phyloP scores from a whole-genome alignment of 371 early-diverging fungal species.

The Mortierella sp. region DNA sequence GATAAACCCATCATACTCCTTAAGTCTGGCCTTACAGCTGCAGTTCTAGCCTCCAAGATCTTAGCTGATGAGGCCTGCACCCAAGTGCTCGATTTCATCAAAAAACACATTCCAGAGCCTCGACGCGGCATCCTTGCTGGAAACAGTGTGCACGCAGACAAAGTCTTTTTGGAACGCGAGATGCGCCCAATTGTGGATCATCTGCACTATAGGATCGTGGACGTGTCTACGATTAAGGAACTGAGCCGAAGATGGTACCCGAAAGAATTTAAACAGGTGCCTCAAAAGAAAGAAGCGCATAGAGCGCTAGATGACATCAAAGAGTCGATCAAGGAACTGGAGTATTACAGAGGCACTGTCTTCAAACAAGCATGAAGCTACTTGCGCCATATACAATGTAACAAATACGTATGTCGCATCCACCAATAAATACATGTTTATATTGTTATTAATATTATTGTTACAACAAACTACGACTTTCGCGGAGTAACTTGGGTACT shows the following conservation, averaged over 20 bases:
- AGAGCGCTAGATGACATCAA: slow-evolving; percentile 92
- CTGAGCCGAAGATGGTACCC: slow-evolving; percentile 85
- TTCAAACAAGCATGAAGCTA: slow-evolving; percentile 51
- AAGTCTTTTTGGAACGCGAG: slow-evolving; percentile 82
- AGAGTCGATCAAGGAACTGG: slow-evolving; percentile 90
- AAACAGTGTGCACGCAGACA: slow-evolving; percentile 95
- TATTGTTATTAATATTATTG: not conserved
- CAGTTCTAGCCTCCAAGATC: slow-evolving; percentile 79
- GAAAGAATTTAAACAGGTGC: slow-evolving; percentile 55
- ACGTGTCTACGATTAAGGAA: slow-evolving; percentile 95
- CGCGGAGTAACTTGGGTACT: slow-evolving; percentile 10
- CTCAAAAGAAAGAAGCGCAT: slow-evolving; percentile 63
- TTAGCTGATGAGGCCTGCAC: slow-evolving; percentile 80
- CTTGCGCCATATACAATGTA: no score
- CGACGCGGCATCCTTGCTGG: slow-evolving; percentile 87
- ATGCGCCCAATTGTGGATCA: slow-evolving; percentile 85
- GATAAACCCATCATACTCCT: not conserved
- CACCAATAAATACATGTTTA: not conserved
- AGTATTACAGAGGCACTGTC: slow-evolving; percentile 74
- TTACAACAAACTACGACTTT: not conserved
- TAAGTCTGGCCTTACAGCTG: slow-evolving; percentile 86
- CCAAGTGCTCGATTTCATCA: slow-evolving; percentile 79
- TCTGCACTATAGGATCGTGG: slow-evolving; percentile 91
- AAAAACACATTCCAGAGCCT: slow-evolving; percentile 70
- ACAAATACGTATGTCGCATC: no score